Evolutionary conservation across 305 asterid genomes (phyloP).

Genomic region (Fraxinus sp.): DNA sequence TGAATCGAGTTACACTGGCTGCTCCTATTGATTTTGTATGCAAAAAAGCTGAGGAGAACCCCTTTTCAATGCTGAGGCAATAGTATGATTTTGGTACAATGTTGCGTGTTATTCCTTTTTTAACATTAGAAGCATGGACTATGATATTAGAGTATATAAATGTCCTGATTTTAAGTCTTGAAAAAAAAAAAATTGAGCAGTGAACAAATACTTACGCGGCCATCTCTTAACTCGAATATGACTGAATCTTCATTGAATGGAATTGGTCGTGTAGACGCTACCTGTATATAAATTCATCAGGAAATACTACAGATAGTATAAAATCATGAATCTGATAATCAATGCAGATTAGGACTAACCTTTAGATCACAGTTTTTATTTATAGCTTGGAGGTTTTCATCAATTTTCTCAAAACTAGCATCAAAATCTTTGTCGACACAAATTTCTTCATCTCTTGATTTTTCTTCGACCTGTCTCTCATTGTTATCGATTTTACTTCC

Average conservation of each 20-base stretch:
- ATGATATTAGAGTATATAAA: not conserved
- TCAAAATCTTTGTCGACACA: conserved; percentile 30
- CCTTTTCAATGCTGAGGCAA: not conserved
- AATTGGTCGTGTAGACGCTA: conserved; percentile 63
- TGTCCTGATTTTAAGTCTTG: not conserved
- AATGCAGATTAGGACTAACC: conserved; percentile 33
- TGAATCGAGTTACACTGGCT: not conserved
- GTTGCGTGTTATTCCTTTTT: not conserved
- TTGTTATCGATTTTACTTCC: conserved; percentile 22
- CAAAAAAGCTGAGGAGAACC: not conserved
- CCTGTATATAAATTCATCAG: conserved; percentile 39
- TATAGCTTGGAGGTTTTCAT: conserved; percentile 24
- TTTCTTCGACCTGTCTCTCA: conserved; percentile 18
- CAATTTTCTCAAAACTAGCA: conserved; percentile 28
- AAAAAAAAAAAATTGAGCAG: not conserved
- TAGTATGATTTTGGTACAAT: not conserved
- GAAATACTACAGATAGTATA: not conserved
- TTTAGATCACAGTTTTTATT: conserved; percentile 56
- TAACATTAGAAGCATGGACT: not conserved
- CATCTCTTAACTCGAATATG: conserved; percentile 78
- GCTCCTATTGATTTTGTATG: not conserved
- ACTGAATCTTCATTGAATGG: conserved; percentile 62
- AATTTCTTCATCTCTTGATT: conserved; percentile 25
- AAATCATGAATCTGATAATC: not conserved
- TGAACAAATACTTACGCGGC: conserved; percentile 56